A percentile compares a stretch with the other conserved stretches of the same genome.
These are phyloP conservation scores for Albophoma yamanashiensis DNA, from an alignment of 2,329 filamentous ascomycete genomes.

Conservation along the genomic window DNA sequence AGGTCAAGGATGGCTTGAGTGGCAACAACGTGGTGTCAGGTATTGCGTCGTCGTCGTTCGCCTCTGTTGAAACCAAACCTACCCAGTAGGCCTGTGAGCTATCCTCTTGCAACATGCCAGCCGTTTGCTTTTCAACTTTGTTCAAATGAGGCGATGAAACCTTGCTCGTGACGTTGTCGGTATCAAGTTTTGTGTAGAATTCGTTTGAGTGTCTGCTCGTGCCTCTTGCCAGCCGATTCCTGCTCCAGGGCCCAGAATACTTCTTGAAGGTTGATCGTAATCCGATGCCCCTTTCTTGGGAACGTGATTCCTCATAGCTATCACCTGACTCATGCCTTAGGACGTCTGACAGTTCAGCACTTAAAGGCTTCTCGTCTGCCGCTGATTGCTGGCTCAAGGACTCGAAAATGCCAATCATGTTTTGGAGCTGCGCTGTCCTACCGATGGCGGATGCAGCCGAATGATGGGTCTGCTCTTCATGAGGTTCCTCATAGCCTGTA, in stretches of 20 bases:
- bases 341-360: not conserved
- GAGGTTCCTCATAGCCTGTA: not conserved
- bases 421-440: slow-evolving; percentile 4
- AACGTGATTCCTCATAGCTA: not conserved
- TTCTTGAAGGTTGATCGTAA: slow-evolving; percentile 8
- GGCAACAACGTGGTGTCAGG: not conserved
- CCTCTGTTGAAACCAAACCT: not conserved
- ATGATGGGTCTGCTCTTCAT: not conserved
- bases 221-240: not conserved
- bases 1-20: not conserved
- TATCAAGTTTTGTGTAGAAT: not conserved
- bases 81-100: not conserved
- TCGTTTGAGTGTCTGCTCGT: not conserved
- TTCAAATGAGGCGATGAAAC: not conserved
- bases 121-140: not conserved
- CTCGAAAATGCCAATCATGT: slow-evolving; percentile 21
- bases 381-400: slow-evolving; percentile 8
- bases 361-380: not conserved
- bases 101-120: not conserved
- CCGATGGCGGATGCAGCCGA: not conserved
- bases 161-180: not conserved
- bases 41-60: not conserved
- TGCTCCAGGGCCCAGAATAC: slow-evolving; percentile 10
- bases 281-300: slow-evolving; percentile 6
- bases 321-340: not conserved